A percentile compares a stretch with the other conserved stretches of the same genome.
Conservation (phyloP, 768 basidiomycete genomes). For the Pisolithus sp. region DNA sequence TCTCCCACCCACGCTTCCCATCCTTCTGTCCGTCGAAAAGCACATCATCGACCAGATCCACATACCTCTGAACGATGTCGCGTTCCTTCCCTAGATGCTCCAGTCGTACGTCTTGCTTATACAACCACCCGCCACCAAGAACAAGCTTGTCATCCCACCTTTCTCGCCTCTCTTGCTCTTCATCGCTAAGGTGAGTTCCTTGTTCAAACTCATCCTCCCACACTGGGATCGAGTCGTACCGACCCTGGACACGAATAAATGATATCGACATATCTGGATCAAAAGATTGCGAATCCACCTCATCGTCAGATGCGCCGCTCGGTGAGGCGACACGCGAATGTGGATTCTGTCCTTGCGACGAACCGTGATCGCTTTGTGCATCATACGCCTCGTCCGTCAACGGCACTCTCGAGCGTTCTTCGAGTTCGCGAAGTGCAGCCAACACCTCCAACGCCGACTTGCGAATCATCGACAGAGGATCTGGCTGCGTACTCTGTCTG, state of each 20-base stretch:
- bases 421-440: slow-evolving; percentile 68
- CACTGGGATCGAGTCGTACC: slow-evolving; percentile 59
- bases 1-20: slow-evolving; percentile 42
- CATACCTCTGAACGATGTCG: slow-evolving; percentile 49
- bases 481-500: slow-evolving; percentile 30
- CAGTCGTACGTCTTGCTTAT: slow-evolving; percentile 57
- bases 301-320: slow-evolving; percentile 33
- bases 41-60: slow-evolving; percentile 76
- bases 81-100: slow-evolving; percentile 52
- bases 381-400: slow-evolving; percentile 80
- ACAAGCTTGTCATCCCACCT: slow-evolving; percentile 79
- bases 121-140: slow-evolving; percentile 78
- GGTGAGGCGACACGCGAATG: slow-evolving; percentile 44
- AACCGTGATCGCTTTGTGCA: slow-evolving; percentile 63
- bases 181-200: slow-evolving; percentile 40
- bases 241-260: slow-evolving; percentile 65
- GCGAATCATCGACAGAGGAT: slow-evolving; percentile 66
- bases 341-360: slow-evolving; percentile 29
- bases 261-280: slow-evolving; percentile 61
- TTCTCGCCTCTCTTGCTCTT: slow-evolving; percentile 52
- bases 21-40: slow-evolving; percentile 59
- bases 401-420: slow-evolving; percentile 71
- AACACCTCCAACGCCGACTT: slow-evolving; percentile 81
- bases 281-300: slow-evolving; percentile 24
- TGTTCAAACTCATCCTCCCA: slow-evolving; percentile 70